Conservation (phyloP, 345 rosid genomes). For the Camelina neglecta region DNA sequence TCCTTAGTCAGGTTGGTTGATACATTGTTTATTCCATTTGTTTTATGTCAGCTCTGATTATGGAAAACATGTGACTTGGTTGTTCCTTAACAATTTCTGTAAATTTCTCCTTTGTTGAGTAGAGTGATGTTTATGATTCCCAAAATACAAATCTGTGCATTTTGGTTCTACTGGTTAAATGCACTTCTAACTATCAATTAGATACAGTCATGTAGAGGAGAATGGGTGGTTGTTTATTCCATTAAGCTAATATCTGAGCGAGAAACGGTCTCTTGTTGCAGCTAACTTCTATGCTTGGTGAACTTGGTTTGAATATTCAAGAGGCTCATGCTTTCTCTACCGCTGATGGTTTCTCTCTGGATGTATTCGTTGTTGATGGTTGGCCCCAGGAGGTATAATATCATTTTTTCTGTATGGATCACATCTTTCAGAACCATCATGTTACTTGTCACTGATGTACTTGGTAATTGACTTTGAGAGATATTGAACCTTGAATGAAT, state of each 20-base stretch:
- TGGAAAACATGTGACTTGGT: conserved; percentile 4
- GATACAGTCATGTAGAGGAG: conserved; percentile 5
- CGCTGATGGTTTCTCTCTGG: conserved; percentile 88
- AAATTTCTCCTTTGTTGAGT: conserved; percentile 5
- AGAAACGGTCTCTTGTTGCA: conserved; percentile 41
- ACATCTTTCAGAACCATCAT: conserved; percentile 19
- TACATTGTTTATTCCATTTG: neutral
- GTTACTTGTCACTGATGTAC: conserved; percentile 6
- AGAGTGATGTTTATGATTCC: neutral
- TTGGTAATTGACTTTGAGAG: conserved; percentile 9
- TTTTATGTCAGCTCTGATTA: neutral
- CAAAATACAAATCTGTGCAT: neutral
- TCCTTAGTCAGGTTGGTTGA: conserved; percentile 79
- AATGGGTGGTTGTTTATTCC: neutral
- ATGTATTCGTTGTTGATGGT: conserved; percentile 96
- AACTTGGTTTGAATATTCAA: conserved; percentile 88
- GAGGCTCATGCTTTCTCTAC: conserved; percentile 99
- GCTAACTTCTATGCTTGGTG: conserved; percentile 88
- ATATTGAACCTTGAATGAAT: conserved; percentile 7
- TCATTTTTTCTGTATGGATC: conserved; percentile 7
- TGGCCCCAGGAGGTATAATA: conserved; percentile 81
- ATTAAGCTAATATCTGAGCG: conserved; percentile 7
- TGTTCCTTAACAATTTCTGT: neutral
- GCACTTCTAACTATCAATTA: conserved; percentile 4
- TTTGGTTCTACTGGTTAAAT: neutral